Conservation (phyloP, 1,284 basidiomycete species). For the Ceratobasidium sp. region DNA sequence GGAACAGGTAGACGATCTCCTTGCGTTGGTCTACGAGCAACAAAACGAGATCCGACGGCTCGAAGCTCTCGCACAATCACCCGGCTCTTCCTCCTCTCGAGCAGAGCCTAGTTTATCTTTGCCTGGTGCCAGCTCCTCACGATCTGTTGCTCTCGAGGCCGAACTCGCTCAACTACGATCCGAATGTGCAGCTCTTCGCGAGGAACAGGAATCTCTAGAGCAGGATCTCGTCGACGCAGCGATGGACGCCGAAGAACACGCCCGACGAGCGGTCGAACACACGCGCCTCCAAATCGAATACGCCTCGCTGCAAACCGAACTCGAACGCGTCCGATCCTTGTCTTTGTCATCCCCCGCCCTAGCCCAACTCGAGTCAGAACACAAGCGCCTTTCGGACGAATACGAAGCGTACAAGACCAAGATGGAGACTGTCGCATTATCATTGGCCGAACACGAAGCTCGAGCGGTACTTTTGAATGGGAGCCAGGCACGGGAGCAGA, state of each 20-base stretch:
- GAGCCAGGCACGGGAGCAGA: constrained; percentile 33
- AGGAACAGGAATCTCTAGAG: constrained; percentile 36
- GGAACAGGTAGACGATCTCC: constrained; percentile 6
- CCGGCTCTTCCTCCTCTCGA: neutral
- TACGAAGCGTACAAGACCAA: constrained; percentile 19
- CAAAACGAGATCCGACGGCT: constrained; percentile 26
- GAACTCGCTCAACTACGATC: constrained; percentile 22
- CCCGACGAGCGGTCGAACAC: constrained; percentile 6
- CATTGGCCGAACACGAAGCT: constrained; percentile 38
- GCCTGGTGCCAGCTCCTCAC: neutral
- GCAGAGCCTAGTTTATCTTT: too few species aligned
- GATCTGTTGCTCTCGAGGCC: neutral
- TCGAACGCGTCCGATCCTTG: constrained; percentile 8
- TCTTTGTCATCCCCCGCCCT: neutral
- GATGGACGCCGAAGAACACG: constrained; percentile 37
- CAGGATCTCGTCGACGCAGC: constrained; percentile 41
- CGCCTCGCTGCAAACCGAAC: constrained; percentile 18
- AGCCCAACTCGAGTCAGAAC: constrained; percentile 27
- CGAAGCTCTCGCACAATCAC: neutral
- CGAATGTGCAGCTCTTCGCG: constrained; percentile 35
- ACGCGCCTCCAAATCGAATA: constrained; percentile 19
- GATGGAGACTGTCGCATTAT: constrained; percentile 11
- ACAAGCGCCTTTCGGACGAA: constrained; percentile 17
- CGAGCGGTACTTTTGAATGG: constrained; percentile 37
- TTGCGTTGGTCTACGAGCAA: neutral